Conservation (phyloP, 176 grass and related monocot genomes). For the Eleusine indica region DNA sequence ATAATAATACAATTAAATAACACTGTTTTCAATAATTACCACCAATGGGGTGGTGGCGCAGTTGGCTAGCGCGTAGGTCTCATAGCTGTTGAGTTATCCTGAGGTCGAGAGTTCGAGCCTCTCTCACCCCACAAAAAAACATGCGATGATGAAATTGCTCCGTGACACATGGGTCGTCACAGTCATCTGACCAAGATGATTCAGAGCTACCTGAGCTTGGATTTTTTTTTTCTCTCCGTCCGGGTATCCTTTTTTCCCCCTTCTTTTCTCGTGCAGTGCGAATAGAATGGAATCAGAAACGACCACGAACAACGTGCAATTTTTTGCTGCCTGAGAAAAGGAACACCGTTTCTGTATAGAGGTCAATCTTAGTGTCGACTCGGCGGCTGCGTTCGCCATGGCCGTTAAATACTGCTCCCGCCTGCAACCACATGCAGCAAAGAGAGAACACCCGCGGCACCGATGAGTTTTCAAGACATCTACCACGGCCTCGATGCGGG, state of each 20-base stretch:
- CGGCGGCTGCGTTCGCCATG: not conserved
- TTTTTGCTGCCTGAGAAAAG: not conserved
- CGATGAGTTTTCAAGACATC: slow-evolving; percentile 72
- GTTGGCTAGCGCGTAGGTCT: slow-evolving; percentile 99
- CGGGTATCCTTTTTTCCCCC: too few species aligned
- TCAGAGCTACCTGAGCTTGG: not conserved
- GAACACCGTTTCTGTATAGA: not conserved
- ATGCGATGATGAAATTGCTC: not conserved
- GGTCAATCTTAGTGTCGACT: not conserved
- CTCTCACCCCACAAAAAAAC: slow-evolving; percentile 59
- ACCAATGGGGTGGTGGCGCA: slow-evolving; percentile 73
- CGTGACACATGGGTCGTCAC: slow-evolving; percentile 27
- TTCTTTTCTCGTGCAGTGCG: not conserved
- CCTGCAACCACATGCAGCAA: not conserved
- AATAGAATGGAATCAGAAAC: not conserved
- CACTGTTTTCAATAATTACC: accelerated
- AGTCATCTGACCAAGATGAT: not conserved
- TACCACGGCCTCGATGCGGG: slow-evolving; percentile 52
- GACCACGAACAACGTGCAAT: not conserved
- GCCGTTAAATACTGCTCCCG: not conserved
- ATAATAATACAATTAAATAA: not conserved
- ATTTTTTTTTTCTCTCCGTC: not conserved
- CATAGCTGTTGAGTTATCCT: slow-evolving; percentile 87
- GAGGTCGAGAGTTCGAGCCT: slow-evolving; percentile 97
- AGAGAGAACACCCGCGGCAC: not conserved